phyloP scores from a whole-genome alignment of 768 basidiomycete species.

The Lyophyllum semitale region DNA sequence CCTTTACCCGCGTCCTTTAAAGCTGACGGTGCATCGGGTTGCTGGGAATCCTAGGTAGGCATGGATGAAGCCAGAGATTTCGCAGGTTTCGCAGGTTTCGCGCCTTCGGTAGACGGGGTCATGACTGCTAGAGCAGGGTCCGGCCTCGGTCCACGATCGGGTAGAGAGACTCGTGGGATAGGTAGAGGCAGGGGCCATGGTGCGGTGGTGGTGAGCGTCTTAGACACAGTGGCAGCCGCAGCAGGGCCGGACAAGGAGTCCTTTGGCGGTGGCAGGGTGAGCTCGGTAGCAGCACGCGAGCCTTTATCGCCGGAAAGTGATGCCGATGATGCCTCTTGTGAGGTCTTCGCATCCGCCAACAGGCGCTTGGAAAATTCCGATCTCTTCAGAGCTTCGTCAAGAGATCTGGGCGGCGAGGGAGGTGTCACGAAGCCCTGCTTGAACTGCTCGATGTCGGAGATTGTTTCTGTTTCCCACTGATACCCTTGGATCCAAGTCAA shows the following conservation, averaged over 20 bases:
- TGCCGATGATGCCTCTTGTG: background rate
- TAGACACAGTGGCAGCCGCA: background rate
- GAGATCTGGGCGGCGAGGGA: background rate
- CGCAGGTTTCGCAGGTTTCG: background rate
- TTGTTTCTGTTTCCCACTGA: background rate
- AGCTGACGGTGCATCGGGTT: background rate
- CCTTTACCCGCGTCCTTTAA: background rate
- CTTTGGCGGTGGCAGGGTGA: background rate
- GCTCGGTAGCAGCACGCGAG: background rate
- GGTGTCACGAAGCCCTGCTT: background rate
- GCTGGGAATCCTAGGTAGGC: background rate
- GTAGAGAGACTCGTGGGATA: background rate
- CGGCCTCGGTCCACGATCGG: background rate
- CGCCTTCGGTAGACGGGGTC: background rate
- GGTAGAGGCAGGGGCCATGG: background rate
- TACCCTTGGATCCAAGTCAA: background rate
- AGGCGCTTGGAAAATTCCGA: background rate
- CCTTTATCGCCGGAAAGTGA: background rate
- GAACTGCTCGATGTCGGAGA: background rate
- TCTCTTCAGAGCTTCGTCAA: constrained; percentile 7
- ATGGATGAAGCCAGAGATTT: background rate
- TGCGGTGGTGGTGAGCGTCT: background rate
- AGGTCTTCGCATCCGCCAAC: background rate
- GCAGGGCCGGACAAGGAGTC: no score
- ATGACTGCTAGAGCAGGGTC: background rate